Base-by-base conservation (phyloP, 2,329 filamentous ascomycete species). In the Aureobasidium melanogenum region DNA sequence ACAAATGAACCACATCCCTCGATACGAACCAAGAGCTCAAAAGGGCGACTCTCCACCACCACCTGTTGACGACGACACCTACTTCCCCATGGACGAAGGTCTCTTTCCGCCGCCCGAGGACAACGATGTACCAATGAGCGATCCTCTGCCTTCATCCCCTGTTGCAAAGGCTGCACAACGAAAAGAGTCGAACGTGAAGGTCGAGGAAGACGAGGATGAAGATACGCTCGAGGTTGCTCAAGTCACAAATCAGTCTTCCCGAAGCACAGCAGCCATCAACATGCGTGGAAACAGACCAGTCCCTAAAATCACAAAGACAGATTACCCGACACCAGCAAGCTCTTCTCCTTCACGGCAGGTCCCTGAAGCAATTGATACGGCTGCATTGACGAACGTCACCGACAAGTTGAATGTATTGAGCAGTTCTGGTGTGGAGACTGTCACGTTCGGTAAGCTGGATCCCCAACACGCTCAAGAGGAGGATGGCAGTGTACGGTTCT, bases 401-500 rank as follows among this genome's bases (percentile, higher is more conserved):
- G 85, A 86, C 69, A 93, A 88, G 68, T 81, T 99, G 64, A 96
- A 96, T 67, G 87, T 97, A 39, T 80, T 94, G 66, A 91, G 84
- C 73, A 91, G 86, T 69, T 85, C 89, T 7, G 79, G 82, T 5
- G 72, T 83, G 3, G 87, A 91, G 65, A 77, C 79, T 36, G 78
- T 79, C 28, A 80, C 78, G 9, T 83, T 89, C 65, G 91, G 91
- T 43, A 99, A 97, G 75, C 82, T 97, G 52, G 85, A 88, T 65
- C 82, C 89, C 62, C 84, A 88, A 64, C 88, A 96, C 73, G 91
- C 89, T n/a, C 77, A 96, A n/a, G 93, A 97, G 72, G 86, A 89
- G 64, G 92, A 99, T 69, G 94, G 93, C 38, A 95, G 89, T 67
- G 80, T 99, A 32, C 87, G 88, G 67, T 91, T 99, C 78, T 99